phyloP scores from a whole-genome alignment of 768 basidiomycete species.

The Termitomyces bulborhizus region DNA sequence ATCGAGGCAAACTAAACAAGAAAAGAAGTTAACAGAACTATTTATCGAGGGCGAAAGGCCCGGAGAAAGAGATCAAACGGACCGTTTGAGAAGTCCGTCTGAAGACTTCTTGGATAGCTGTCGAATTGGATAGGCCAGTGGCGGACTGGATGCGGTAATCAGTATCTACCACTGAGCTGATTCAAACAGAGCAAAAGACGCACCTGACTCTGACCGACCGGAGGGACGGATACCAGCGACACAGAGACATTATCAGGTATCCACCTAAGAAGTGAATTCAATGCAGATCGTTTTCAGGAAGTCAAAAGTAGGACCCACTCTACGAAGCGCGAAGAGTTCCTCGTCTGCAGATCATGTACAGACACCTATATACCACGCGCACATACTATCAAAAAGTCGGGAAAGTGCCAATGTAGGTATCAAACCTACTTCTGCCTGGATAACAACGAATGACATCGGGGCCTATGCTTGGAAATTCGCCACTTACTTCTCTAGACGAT shows the following conservation, averaged over 20 bases:
- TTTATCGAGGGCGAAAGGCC: too few relatives aligned
- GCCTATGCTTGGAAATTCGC: slow-evolving; percentile 12
- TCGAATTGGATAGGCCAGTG: slow-evolving; percentile 71
- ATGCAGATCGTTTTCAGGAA: not conserved
- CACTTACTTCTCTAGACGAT: slow-evolving; percentile 71
- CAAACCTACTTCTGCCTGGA: slow-evolving; percentile 46
- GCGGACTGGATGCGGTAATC: slow-evolving; percentile 39
- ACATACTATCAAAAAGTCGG: not conserved
- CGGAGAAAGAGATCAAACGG: slow-evolving; percentile 3
- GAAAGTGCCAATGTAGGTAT: slow-evolving; percentile 1
- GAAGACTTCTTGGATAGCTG: slow-evolving; percentile 83
- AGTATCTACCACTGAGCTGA: not conserved
- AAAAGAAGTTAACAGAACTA: too few relatives aligned
- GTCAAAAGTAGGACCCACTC: slow-evolving; percentile 44
- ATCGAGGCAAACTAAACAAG: too few relatives aligned
- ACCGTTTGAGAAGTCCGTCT: slow-evolving; percentile 64
- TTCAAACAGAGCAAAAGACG: slow-evolving; percentile 13
- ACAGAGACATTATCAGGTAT: slow-evolving; percentile 89
- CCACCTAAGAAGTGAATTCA: slow-evolving; percentile 45
- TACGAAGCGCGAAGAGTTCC: slow-evolving; percentile 70
- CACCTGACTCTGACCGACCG: slow-evolving; percentile 71
- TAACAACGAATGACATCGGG: slow-evolving; percentile 29
- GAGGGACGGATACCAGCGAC: slow-evolving; percentile 76
- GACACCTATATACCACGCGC: slow-evolving; percentile 41
- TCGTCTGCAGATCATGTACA: slow-evolving; percentile 67